Percentiles rank a stretch among this genome's conserved stretches.
These are phyloP conservation scores for Starmerella bombicola DNA, from an alignment of 805 yeast genomes.

Conservation along the genomic window DNA sequence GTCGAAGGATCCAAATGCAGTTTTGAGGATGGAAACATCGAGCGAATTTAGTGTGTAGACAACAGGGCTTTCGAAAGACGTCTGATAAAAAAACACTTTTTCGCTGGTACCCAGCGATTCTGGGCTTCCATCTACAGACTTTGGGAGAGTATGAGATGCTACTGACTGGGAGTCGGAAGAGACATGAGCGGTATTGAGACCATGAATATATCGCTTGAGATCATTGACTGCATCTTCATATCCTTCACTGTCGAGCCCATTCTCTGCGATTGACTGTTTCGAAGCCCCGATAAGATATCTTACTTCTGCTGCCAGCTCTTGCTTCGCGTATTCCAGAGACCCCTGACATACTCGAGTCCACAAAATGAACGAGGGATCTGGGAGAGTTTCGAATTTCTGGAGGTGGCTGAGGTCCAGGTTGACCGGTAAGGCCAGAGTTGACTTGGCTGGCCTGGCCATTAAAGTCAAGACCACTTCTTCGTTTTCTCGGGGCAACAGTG, in stretches of 20 bases:
- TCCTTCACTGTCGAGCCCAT: conserved; percentile 21
- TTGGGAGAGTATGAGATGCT: not conserved
- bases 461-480: conserved; percentile 20
- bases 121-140: not conserved
- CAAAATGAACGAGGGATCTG: conserved; percentile 33
- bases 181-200: not conserved
- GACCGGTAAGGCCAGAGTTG: conserved; percentile 14
- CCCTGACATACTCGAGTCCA: conserved; percentile 58
- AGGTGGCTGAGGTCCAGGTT: conserved; percentile 2
- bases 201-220: conserved; percentile 6
- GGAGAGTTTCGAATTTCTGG: conserved; percentile 18
- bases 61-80: conserved; percentile 55
- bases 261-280: conserved; percentile 36
- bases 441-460: conserved; percentile 12
- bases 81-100: conserved; percentile 54
- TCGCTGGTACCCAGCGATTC: not conserved
- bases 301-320: conserved; percentile 51
- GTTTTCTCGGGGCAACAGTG: conserved; percentile 19
- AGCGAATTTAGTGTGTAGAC: conserved; percentile 61
- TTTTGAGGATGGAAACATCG: conserved; percentile 61
- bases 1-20: conserved; percentile 49
- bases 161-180: not conserved
- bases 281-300: conserved; percentile 38
- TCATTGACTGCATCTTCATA: conserved; percentile 15
- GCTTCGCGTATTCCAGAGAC: conserved; percentile 39